Evolutionary conservation across 345 rosid genomes (phyloP).

Genomic region (Populus ilicifolia): DNA sequence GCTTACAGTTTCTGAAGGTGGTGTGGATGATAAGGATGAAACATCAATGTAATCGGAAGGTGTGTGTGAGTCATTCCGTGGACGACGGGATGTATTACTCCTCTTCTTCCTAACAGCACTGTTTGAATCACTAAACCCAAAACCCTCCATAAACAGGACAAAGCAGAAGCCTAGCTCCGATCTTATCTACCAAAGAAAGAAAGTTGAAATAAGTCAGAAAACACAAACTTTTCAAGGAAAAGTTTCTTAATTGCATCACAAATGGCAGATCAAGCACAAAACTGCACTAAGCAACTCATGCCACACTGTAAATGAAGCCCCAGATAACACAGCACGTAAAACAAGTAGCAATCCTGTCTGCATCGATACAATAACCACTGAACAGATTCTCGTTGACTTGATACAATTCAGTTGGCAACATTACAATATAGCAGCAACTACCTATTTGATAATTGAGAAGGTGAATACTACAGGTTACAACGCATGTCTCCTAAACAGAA

Average conservation of each 20-base stretch:
- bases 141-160: constrained; percentile 45
- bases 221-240: background rate
- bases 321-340: background rate
- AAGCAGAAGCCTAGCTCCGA: constrained; percentile 1
- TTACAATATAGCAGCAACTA: background rate
- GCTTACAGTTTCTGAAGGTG: constrained; percentile 58
- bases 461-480: background rate
- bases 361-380: background rate
- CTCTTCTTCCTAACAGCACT: constrained; percentile 66
- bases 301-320: background rate
- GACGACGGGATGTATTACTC: constrained; percentile 57
- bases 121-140: constrained; percentile 50
- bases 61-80: constrained; percentile 53
- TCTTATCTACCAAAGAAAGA: background rate
- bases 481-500: background rate
- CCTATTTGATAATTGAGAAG: background rate
- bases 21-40: constrained; percentile 64
- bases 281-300: background rate
- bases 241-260: background rate
- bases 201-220: no score
- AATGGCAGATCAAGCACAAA: background rate
- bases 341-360: background rate
- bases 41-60: constrained; percentile 50
- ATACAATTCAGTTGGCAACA: background rate
- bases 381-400: background rate